phyloP scores from a whole-genome alignment of 2,329 filamentous ascomycete species.

The Fusarium albosuccineum region DNA sequence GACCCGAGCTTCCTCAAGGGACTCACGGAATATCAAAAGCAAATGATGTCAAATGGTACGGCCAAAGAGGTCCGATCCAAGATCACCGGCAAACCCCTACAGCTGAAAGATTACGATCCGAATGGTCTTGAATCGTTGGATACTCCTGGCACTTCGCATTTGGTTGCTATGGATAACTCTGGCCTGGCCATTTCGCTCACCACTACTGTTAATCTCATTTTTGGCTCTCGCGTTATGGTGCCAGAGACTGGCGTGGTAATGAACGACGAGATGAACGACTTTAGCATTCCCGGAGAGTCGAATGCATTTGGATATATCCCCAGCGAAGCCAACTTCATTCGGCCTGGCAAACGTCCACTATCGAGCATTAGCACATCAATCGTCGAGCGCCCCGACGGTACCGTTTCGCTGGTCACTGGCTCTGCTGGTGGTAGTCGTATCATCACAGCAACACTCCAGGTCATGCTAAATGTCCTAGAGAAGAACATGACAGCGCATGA shows the following conservation, averaged over 20 bases:
- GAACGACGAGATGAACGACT: slow-evolving; percentile 76
- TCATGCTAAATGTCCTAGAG: slow-evolving; percentile 80
- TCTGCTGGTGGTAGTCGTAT: slow-evolving; percentile 88
- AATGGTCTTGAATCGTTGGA: slow-evolving; percentile 60
- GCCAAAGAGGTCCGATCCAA: slow-evolving; percentile 66
- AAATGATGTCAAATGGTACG: slow-evolving; percentile 72
- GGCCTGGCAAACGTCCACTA: slow-evolving; percentile 81
- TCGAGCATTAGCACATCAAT: slow-evolving; percentile 85
- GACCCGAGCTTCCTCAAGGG: slow-evolving; percentile 78
- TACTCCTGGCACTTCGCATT: slow-evolving; percentile 77
- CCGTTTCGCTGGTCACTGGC: slow-evolving; percentile 79
- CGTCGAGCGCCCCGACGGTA: slow-evolving; percentile 76
- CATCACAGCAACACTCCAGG: slow-evolving; percentile 85
- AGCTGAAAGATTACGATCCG: slow-evolving; percentile 60
- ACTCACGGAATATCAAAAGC: slow-evolving; percentile 71
- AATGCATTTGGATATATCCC: slow-evolving; percentile 86
- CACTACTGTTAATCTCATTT: slow-evolving; percentile 84
- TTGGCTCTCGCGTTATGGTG: slow-evolving; percentile 80
- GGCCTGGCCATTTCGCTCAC: slow-evolving; percentile 83
- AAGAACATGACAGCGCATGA: slow-evolving; percentile 69
- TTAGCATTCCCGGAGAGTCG: slow-evolving; percentile 77
- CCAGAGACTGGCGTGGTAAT: slow-evolving; percentile 87
- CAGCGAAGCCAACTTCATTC: slow-evolving; percentile 79
- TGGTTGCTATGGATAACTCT: slow-evolving; percentile 75
- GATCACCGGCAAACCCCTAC: slow-evolving; percentile 58